Evolutionary conservation across 768 basidiomycete species (phyloP).

Genomic region (Lactarius vividus): DNA sequence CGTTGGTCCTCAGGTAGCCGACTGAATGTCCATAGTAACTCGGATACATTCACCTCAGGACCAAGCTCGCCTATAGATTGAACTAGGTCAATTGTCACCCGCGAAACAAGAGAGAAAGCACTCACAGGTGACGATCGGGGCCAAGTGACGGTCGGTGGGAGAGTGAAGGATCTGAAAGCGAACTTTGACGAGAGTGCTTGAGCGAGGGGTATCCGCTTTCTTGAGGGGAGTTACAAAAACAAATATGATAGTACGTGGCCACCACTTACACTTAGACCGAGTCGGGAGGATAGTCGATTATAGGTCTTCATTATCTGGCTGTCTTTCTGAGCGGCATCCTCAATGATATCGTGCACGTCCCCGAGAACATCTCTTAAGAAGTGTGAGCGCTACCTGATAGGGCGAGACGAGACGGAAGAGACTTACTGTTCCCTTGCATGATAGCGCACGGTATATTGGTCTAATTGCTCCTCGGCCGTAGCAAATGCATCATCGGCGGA

Average conservation of each 20-base stretch:
- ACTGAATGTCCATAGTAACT: slow-evolving; percentile 22
- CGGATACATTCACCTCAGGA: slow-evolving; percentile 20
- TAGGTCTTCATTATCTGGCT: slow-evolving; percentile 20
- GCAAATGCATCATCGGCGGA: slow-evolving; percentile 19
- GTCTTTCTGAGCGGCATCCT: slow-evolving; percentile 25
- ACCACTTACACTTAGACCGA: slow-evolving; percentile 17
- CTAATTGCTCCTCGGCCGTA: slow-evolving; percentile 19
- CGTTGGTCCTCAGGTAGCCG: slow-evolving; percentile 24
- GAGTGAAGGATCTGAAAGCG: slow-evolving; percentile 21
- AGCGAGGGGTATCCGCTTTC: slow-evolving; percentile 10
- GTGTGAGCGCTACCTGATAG: background rate
- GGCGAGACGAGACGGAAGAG: background rate
- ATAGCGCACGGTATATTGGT: slow-evolving; percentile 15
- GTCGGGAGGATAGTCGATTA: slow-evolving; percentile 18
- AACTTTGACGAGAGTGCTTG: slow-evolving; percentile 18
- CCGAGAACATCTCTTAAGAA: slow-evolving; percentile 19
- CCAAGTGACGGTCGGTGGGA: slow-evolving; percentile 18
- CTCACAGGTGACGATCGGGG: slow-evolving; percentile 21
- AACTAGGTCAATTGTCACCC: background rate
- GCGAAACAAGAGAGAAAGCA: background rate
- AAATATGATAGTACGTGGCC: background rate
- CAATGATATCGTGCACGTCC: slow-evolving; percentile 24
- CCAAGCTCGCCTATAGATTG: slow-evolving; percentile 14
- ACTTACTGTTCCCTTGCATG: slow-evolving; percentile 21
- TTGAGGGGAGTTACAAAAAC: background rate